Evolutionary conservation across 352 stramenopile species (phyloP), one percentile per base, ranked within the genome.

Genomic region (Phytophthora palmivora): DNA sequence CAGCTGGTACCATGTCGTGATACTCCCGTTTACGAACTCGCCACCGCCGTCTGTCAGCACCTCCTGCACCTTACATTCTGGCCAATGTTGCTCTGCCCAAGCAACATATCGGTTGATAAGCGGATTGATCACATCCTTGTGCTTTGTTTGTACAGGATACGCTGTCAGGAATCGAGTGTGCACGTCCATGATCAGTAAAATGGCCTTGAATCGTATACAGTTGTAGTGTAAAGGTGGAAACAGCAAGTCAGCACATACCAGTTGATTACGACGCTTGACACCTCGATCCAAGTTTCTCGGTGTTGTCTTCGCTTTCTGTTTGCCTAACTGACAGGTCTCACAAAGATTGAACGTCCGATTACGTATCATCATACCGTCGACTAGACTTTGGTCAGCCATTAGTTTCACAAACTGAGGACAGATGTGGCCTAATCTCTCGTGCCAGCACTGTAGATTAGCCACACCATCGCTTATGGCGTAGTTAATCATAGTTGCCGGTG

Each of bases 261-360:
- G 30, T n/a, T 49, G 50, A 36, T 49, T 58, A 2, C 18, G 36
- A 4, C 33, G 6, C 5, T 58, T 49, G 3, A 58, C 24, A 7
- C 38, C 22, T 18, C 50, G 37, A 0, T 58, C 50, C 14, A 58
- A 16, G 5, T 45, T 1, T 9, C n/a, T 36, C 1, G 19, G 9
- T 6, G 38, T 15, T 3, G 26, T 21, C 9, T 50, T 50, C 2
- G 10, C 39, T 32, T 21, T 28, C 8, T 59, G 52, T 28, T 60
- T 60, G 3, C 28, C 52, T 2, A 52, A 32, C 12, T 60, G 52
- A 46, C 41, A 60, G 3, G 41, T 28, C 24, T 60, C 52, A n/a
- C 42, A 60, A 4, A 60, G 1, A 18, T 42, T 18, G 11, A 60
- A 60, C 3, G 37, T 2, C 14, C 52, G n/a, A 1, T 52, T 52